Evolutionary conservation across 257 asterid genomes (phyloP).

Genomic region (Fraxinus quadrangulata): DNA sequence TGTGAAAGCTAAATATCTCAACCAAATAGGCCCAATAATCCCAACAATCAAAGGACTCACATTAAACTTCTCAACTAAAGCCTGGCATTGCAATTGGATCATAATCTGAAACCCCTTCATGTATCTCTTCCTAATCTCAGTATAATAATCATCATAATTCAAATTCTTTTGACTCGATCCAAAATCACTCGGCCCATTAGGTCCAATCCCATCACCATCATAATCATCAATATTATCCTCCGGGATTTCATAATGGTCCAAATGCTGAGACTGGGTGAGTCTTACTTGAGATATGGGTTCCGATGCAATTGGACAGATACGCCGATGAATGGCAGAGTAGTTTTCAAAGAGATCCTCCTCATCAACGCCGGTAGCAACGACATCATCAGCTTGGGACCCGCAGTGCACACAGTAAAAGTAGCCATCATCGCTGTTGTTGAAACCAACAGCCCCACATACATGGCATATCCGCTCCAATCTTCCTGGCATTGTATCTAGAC

Average conservation of each 20-base stretch:
- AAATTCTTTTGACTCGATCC: conserved; percentile 36
- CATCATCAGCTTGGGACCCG: conserved; percentile 57
- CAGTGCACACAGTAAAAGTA: conserved; percentile 55
- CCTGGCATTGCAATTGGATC: conserved; percentile 77
- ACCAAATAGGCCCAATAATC: conserved; percentile 66
- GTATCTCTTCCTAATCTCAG: conserved; percentile 61
- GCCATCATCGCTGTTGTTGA: conserved; percentile 53
- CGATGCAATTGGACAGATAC: conserved; percentile 30
- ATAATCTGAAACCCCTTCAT: conserved; percentile 64
- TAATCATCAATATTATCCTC: conserved; percentile 22
- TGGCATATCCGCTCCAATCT: conserved; percentile 42
- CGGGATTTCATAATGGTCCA: conserved; percentile 32
- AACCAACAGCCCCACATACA: conserved; percentile 44
- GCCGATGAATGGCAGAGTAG: conserved; percentile 39
- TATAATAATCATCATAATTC: conserved; percentile 50
- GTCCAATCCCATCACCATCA: conserved; percentile 49
- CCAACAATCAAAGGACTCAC: conserved; percentile 69
- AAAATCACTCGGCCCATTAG: conserved; percentile 58
- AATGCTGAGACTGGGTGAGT: conserved; percentile 37
- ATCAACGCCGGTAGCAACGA: conserved; percentile 49
- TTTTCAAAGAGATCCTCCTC: conserved; percentile 44
- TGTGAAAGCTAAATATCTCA: conserved; percentile 60
- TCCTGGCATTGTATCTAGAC: conserved; percentile 34
- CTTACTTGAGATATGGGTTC: conserved; percentile 52
- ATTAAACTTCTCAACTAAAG: conserved; percentile 67